Base-by-base conservation (phyloP, 2,329 filamentous ascomycete genomes). In the Fusarium nanum region DNA sequence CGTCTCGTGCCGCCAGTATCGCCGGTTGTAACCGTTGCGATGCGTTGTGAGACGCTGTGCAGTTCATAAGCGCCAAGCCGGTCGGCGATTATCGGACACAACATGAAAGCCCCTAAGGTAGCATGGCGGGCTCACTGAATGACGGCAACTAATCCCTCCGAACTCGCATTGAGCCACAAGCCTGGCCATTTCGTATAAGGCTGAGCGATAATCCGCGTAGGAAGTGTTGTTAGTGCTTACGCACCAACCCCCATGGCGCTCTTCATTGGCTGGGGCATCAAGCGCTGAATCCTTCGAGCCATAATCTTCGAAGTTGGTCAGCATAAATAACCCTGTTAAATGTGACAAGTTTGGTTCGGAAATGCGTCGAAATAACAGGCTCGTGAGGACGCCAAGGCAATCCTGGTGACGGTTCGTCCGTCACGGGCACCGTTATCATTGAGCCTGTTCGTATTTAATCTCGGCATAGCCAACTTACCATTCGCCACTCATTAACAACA, bases 401-500 rank as follows among this genome's bases (percentile, higher is more conserved):
- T 45, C 13, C 10, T 12, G 13, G 9, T 25, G 47, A 18, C 6
- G 8, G 16, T 8, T 37, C 3, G 16, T 18, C 47, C 10, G n/a
- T 14, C 13, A 12, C 34, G 9, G 23, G 22, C 23, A 27, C 34
- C 13, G n/a, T 41, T 1, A 13, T 1, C 10, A 40, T 20, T 7
- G 16, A 10, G 6, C 7, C 16, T 11, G 12, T 10, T 4, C 2
- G 9, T 34, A 60, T 32, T 25, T 40, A 25, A 60, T 2, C 23
- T 2, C 4, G 16, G 0, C 14, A 13, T 3, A 16, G 6, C 14
- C 28, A 20, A 11, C 6, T 7, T 6, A 3, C 20, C 14, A 16
- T 13, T 7, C 14, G 0, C 20, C 5, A 11, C 1, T 7, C 2
- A 7, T 9, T 8, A 5, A 9, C 7, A 7, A 4, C 7, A 1